A percentile compares a stretch with the other conserved stretches of the same genome.
Conservation (phyloP, 257 asterid genomes). For the Solanum chmielewskii region DNA sequence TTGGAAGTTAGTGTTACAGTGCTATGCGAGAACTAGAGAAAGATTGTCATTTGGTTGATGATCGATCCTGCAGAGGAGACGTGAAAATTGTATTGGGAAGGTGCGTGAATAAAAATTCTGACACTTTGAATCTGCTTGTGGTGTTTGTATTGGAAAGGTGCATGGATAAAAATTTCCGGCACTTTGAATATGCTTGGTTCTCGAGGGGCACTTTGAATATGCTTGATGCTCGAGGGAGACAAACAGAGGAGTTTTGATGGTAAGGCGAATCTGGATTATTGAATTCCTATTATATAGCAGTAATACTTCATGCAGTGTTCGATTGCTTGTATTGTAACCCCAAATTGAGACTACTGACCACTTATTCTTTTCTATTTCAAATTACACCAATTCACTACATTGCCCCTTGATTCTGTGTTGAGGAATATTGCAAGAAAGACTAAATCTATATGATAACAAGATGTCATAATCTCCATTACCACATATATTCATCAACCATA, state of each 20-base stretch:
- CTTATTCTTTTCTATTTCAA: not conserved
- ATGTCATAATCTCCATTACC: not conserved
- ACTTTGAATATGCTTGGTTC: not conserved
- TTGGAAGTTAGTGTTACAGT: not conserved
- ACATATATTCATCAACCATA: not conserved
- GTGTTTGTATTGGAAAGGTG: not conserved
- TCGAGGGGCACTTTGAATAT: not conserved
- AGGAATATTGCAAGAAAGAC: not conserved
- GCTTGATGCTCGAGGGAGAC: not conserved
- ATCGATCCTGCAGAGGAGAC: not conserved
- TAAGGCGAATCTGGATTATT: not conserved
- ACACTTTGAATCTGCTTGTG: not conserved
- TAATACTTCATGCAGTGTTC: not conserved
- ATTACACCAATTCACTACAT: not conserved
- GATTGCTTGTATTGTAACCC: not conserved
- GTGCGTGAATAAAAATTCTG: not conserved
- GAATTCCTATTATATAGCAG: not conserved
- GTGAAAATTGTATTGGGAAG: too few relatives aligned
- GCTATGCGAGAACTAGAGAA: not conserved
- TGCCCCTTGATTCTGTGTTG: not conserved
- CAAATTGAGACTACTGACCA: not conserved
- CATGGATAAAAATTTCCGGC: not conserved
- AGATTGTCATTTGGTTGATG: not conserved
- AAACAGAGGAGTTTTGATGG: not conserved
- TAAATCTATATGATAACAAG: not conserved